Base-by-base conservation (phyloP, 306 rosid genomes). In the Quercus rubra region DNA sequence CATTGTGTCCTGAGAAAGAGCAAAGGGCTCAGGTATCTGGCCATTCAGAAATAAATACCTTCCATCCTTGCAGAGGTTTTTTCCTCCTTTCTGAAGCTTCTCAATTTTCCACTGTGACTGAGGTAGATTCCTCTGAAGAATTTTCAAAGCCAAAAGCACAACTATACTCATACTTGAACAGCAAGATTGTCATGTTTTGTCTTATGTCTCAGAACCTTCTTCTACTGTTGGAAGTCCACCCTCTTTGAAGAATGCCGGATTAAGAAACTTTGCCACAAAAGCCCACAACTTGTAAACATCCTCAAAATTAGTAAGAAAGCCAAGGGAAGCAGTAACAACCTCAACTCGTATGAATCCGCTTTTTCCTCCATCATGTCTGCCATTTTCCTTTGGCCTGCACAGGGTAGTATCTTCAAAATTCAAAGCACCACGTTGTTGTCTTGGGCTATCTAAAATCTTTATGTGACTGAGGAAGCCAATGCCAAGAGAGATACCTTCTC, bases 201-300 rank as follows among this genome's bases (percentile, higher is more conserved):
- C 75, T 90, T 70, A 85, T 31, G 89, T 81, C 91, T 90, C 97
- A 12, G 85, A 74, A 51, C 82, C 97, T 86, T 92, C 98, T 80
- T 92, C 74, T 69, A 94, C 97, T 25, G 93, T 88, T 38, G 92
- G 88, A 80, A 91, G 97, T 27, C 87, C 78, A 18, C 87, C 97
- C 84, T 89, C 92, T 58, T 79, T 81, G 70, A 88, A 83, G 79
- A 91, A 91, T 67, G 83, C 23, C 3, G 95, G 97, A 83, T 91
- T 91, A 43, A 94, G 95, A 86, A 94, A 94, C 84, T 91, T 94
- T 0, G 94, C 94, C 27, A 92, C 92, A 83, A 94, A 92, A 28
- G 91, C 97, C 99, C 99, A 94, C 78, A 94, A 79, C 88, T 86
- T 94, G 83, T 94, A 90, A 66, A 92, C 94, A 75, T 94, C 99